phyloP scores from a whole-genome alignment of 2,329 filamentous ascomycete genomes.

The Blastomyces parvus region DNA sequence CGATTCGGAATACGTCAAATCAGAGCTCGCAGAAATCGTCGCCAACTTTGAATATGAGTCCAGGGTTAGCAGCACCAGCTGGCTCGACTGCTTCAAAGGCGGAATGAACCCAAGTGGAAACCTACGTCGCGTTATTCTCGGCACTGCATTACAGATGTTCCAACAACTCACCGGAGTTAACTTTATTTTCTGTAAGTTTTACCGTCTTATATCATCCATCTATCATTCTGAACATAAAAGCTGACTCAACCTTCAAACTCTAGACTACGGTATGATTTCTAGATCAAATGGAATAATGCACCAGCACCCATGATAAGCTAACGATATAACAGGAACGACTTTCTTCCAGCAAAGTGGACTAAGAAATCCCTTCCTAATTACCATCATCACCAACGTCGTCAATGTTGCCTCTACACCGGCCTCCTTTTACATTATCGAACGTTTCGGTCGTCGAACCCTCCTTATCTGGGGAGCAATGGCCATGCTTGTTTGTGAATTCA shows the following conservation, averaged over 20 bases:
- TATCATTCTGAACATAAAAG: neutral
- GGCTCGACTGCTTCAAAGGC: constrained; percentile 44
- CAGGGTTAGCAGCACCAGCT: constrained; percentile 32
- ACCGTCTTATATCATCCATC: neutral
- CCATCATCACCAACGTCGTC: constrained; percentile 44
- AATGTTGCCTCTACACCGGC: constrained; percentile 45
- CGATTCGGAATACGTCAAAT: constrained; percentile 38
- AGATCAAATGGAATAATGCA: neutral
- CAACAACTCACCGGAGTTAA: constrained; percentile 70
- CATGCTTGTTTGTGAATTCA: constrained; percentile 46
- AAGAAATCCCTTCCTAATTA: constrained; percentile 43
- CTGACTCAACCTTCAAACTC: neutral
- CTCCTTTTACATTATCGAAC: constrained; percentile 47
- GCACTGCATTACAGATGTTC: constrained; percentile 65
- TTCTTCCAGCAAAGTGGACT: constrained; percentile 44
- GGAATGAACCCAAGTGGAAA: constrained; percentile 40
- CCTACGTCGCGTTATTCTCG: constrained; percentile 62
- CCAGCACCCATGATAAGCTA: neutral
- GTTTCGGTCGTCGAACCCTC: constrained; percentile 43
- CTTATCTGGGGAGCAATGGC: constrained; percentile 45
- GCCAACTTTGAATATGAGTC: constrained; percentile 45
- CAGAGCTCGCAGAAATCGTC: constrained; percentile 43
- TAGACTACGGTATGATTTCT: constrained; percentile 10
- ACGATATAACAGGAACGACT: constrained; percentile 36
- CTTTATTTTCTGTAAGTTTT: constrained; percentile 37